Percentiles rank a stretch among this genome's conserved stretches.
Conservation (phyloP, 345 rosid species). For the Rhizophora apiculata region DNA sequence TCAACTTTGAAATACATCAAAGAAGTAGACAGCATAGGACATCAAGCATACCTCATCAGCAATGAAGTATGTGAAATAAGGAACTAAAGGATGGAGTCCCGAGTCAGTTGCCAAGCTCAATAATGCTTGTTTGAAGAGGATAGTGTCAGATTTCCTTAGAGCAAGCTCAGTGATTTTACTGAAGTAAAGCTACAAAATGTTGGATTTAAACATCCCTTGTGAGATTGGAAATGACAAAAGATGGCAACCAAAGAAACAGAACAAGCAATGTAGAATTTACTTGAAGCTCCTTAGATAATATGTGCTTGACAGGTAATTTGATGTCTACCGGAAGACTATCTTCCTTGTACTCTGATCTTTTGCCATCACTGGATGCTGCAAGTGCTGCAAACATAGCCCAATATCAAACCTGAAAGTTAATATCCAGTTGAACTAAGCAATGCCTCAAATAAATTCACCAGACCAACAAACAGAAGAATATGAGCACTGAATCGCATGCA, state of each 20-base stretch:
- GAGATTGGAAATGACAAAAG: neutral
- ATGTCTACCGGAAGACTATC: slow-evolving; percentile 55
- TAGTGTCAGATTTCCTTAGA: slow-evolving; percentile 40
- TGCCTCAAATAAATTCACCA: neutral
- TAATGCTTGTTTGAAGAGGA: slow-evolving; percentile 63
- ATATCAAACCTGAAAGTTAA: neutral
- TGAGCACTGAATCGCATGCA: too few species aligned
- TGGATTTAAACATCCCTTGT: too few species aligned
- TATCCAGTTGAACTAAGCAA: neutral
- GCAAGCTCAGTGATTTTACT: slow-evolving; percentile 60
- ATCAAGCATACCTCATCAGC: slow-evolving; percentile 59
- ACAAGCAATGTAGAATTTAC: slow-evolving; percentile 26
- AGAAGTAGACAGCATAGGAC: neutral
- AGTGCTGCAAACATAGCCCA: slow-evolving; percentile 17
- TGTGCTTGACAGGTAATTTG: slow-evolving; percentile 54
- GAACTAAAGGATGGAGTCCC: slow-evolving; percentile 74
- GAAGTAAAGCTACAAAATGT: slow-evolving; percentile 55
- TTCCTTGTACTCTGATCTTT: slow-evolving; percentile 63
- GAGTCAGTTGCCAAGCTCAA: slow-evolving; percentile 66
- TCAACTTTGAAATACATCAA: neutral
- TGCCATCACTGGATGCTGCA: slow-evolving; percentile 50
- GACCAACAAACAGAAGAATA: neutral
- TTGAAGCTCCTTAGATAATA: slow-evolving; percentile 77
- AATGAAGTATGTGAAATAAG: slow-evolving; percentile 61
- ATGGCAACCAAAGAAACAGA: neutral